Evolutionary conservation across 1,284 basidiomycete species (phyloP).

Genomic region (Naganishia liquefaciens): DNA sequence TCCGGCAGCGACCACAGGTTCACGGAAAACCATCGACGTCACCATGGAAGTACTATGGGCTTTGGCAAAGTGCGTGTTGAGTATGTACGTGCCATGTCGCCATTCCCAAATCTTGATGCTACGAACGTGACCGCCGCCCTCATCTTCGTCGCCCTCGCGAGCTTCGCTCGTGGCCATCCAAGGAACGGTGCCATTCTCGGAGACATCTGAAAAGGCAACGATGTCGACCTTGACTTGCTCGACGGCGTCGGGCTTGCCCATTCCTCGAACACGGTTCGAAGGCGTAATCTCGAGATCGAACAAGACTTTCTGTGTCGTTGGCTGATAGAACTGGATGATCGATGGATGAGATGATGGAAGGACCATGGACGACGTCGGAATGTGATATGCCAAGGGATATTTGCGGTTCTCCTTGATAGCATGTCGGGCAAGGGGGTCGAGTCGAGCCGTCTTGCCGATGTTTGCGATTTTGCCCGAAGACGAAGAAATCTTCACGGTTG

Average conservation of each 20-base stretch:
- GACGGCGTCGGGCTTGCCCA: constrained; percentile 67
- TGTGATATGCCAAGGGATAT: constrained; percentile 66
- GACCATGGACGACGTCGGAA: constrained; percentile 70
- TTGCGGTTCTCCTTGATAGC: constrained; percentile 19
- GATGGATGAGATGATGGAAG: constrained; percentile 93
- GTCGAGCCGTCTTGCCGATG: constrained; percentile 57
- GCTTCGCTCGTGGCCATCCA: constrained; percentile 94
- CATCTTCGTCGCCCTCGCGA: constrained; percentile 65
- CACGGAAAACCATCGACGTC: constrained; percentile 68
- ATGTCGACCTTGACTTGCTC: constrained; percentile 76
- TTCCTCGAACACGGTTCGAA: constrained; percentile 76
- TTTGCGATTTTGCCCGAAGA: constrained; percentile 72
- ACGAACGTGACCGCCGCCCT: constrained; percentile 61
- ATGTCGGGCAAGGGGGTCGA: constrained; percentile 45
- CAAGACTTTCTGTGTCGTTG: constrained; percentile 67
- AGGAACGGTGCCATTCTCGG: constrained; percentile 47
- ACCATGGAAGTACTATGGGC: constrained; percentile 75
- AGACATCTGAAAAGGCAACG: constrained; percentile 61
- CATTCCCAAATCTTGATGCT: constrained; percentile 91
- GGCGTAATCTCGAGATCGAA: constrained; percentile 91
- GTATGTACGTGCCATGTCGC: constrained; percentile 60
- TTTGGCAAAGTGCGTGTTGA: constrained; percentile 85
- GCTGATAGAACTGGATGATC: constrained; percentile 87
- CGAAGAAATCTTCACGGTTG: constrained; percentile 74
- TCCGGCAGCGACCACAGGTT: constrained; percentile 7